Base-by-base conservation (phyloP, 2,329 filamentous ascomycete species). In the Diaporthe sp. region DNA sequence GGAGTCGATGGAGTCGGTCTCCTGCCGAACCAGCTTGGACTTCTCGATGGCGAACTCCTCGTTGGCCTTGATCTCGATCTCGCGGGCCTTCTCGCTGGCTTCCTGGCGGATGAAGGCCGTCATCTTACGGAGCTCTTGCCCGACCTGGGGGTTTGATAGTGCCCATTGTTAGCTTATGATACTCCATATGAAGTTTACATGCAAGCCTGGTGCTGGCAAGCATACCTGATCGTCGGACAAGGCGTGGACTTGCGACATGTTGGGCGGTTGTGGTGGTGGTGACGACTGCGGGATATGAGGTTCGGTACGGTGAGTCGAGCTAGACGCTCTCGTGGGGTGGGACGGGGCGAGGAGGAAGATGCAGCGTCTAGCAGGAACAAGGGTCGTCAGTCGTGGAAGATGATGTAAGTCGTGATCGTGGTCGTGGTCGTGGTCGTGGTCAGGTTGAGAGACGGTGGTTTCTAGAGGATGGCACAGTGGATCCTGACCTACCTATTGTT, bases 21-120 rank as follows among this genome's bases (percentile, higher is more conserved):
- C 97, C 86, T 97, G 93, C 84, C 95, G 96, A 80, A 98, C 97
- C 68, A 99, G 94, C 89, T 98, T 98, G 81, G 96, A 97, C 88
- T 99, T 99, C 85, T 99, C 97, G 84, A 98, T 98, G 83, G 95
- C 94, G 86, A 98, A 98, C 86, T 99, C 97, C 86, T 98, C 95
- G 88, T 98, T 96, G 85, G 97, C 97, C 87, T 98, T 98, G 87
- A 98, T 93, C 83, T 97, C 92, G 86, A 99, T 98, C 87, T 99
- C 97, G 83, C 94, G 94, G 81, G 95, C 95, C 87, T 99, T 99
- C 85, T 99, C 97, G 82, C 94, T 91, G 75, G 97, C 97, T 88
- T 99, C 97, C 88, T 98, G 97, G 86, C 95, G 95, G 92, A 99
- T 99, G 91, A 99, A 99, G 83, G 96, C 96, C 76, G 97, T 98